Base-by-base conservation (phyloP, 192 early-diverging fungal species). In the Allomyces arbusculus region DNA sequence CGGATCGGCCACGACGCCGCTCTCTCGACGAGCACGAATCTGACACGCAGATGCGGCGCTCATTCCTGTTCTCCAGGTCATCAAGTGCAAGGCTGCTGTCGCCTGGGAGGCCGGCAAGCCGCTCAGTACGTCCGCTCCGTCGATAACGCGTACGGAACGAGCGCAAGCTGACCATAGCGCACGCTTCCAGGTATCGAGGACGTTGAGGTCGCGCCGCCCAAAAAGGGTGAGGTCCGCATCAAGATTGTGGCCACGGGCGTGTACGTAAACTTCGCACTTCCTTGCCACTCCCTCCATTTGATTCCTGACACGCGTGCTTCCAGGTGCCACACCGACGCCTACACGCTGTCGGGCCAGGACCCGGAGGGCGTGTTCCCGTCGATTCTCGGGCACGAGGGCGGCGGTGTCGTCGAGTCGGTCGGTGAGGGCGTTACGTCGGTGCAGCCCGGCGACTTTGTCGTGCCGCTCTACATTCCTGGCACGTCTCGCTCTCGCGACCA, bases 341-440 rank as follows among this genome's bases (percentile, higher is more conserved):
- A 93, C 77, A 96, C 92, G 22, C 78, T 94, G 10, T 90, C 88
- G 23, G 95, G 95, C 62, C 73, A 83, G 61, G 84, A 91, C 69
- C 76, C 87, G 22, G 88, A 90, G 69, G 95, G 94, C 44, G 77
- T 87, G 20, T 95, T 92, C 75, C 95, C 95, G 4, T 81, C 79
- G 58, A 92, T 98, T 71, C 77, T 98, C 67, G 95, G 95, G 50
- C 95, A 98, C 74, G 95, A 95, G 79, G 90, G 92, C 69, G 90
- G 88, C 28, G 91, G 91, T 72, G 70, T 96, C 64, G 95, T 98
- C 33, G 95, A 96, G 75, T 93, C 91, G 44, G 83, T 98, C 19
- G 95, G 95, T 68, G 92, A 95, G 66, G 87, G 87, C 62, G 95
- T 98, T 7, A 95, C 95, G 28, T 84, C 84, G 43, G 88, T 98